phyloP scores from a whole-genome alignment of 805 yeast species.

The Lipomyces orientalis region DNA sequence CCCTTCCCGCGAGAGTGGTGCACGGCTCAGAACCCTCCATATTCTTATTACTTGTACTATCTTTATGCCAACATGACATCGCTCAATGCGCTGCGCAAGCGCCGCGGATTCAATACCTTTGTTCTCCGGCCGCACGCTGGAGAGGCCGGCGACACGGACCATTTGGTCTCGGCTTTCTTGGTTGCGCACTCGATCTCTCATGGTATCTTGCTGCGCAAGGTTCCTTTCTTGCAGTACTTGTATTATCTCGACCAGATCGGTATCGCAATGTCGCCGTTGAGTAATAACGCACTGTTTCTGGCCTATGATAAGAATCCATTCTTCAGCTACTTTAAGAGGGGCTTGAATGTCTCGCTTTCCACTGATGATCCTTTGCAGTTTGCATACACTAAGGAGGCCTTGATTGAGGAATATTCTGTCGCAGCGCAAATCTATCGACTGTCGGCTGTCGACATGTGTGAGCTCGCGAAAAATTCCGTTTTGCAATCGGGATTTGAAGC shows the following conservation, averaged over 20 bases:
- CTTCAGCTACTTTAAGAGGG: conserved; percentile 86
- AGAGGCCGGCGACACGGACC: conserved; percentile 99
- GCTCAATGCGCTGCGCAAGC: conserved; percentile 80
- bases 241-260: conserved; percentile 95
- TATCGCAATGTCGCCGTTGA: conserved; percentile 97
- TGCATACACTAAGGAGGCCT: conserved; percentile 94
- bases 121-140: conserved; percentile 98
- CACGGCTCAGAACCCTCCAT: conserved; percentile 86
- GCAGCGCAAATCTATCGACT: conserved; percentile 97
- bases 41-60: conserved; percentile 91
- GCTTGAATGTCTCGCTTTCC: conserved; percentile 90
- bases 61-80: conserved; percentile 85
- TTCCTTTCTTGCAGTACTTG: conserved; percentile 92
- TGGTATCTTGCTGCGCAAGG: conserved; percentile 89
- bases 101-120: conserved; percentile 81
- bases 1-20: conserved; percentile 91
- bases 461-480: conserved; percentile 91
- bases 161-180: conserved; percentile 84
- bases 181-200: conserved; percentile 93
- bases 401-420: conserved; percentile 96
- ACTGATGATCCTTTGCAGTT: conserved; percentile 98
- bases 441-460: conserved; percentile 96
- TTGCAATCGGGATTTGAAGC: conserved; percentile 93
- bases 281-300: conserved; percentile 93
- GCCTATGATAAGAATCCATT: conserved; percentile 98